Evolutionary conservation across 495 filamentous ascomycete genomes (phyloP).

Genomic region (Podospora pseudocomata): DNA sequence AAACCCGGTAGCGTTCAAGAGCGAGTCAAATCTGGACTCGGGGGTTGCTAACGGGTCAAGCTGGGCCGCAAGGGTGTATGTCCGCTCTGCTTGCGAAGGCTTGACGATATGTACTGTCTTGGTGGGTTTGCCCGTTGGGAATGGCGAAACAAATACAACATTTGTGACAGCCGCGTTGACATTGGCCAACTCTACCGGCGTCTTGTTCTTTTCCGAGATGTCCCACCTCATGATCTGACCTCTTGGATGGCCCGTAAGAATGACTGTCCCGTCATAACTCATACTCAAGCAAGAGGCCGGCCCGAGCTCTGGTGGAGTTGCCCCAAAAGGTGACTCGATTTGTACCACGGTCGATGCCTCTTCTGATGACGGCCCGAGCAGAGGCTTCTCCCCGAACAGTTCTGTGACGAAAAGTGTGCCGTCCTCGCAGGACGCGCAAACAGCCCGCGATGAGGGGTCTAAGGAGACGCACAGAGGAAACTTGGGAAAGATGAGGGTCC

Average conservation of each 20-base stretch:
- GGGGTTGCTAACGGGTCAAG: slow-evolving; percentile 42
- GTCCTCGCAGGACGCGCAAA: slow-evolving; percentile 80
- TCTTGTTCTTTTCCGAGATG: slow-evolving; percentile 54
- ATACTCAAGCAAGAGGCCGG: slow-evolving; percentile 59
- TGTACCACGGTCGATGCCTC: slow-evolving; percentile 49
- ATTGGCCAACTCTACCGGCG: slow-evolving; percentile 60
- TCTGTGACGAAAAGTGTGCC: slow-evolving; percentile 78
- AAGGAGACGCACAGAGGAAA: slow-evolving; percentile 67
- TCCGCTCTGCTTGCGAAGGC: slow-evolving; percentile 61
- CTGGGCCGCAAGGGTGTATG: slow-evolving; percentile 67
- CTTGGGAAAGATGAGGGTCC: slow-evolving; percentile 74
- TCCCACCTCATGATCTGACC: slow-evolving; percentile 75
- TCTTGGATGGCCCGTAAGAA: slow-evolving; percentile 76
- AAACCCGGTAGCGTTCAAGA: slow-evolving; percentile 39
- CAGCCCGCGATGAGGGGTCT: slow-evolving; percentile 78
- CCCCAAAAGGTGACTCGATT: slow-evolving; percentile 58
- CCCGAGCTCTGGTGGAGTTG: slow-evolving; percentile 58
- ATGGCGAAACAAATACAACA: slow-evolving; percentile 62
- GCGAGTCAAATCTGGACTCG: slow-evolving; percentile 37
- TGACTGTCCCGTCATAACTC: slow-evolving; percentile 75
- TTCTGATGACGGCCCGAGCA: slow-evolving; percentile 57
- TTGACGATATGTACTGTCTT: slow-evolving; percentile 65
- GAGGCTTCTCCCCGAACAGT: slow-evolving; percentile 58
- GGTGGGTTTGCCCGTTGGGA: slow-evolving; percentile 46
- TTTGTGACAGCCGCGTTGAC: slow-evolving; percentile 78